Conservation (phyloP, 805 yeast genomes). For the Candida broadrunensis region DNA sequence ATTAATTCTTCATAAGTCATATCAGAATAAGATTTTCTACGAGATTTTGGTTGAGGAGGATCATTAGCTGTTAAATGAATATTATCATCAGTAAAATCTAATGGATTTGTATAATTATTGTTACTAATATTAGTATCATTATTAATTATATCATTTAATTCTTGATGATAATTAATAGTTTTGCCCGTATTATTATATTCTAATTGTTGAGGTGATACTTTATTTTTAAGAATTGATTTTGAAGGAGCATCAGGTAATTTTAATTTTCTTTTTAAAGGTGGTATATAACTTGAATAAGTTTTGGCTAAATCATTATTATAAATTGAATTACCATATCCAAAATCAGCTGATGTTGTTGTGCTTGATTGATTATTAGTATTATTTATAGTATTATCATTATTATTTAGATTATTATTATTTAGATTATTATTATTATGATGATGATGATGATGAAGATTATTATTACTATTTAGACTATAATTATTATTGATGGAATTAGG, state of each 20-base stretch:
- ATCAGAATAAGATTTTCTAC: slow-evolving; percentile 46
- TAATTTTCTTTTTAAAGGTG: slow-evolving; percentile 7
- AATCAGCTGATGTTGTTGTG: background rate
- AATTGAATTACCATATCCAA: slow-evolving; percentile 3
- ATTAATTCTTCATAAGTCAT: slow-evolving; percentile 55
- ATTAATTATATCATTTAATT: slow-evolving; percentile 3
- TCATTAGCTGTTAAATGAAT: background rate
- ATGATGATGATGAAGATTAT: too few relatives aligned
- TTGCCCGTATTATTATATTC: slow-evolving; percentile 9
- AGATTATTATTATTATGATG: too few relatives aligned
- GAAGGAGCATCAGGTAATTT: slow-evolving; percentile 29
- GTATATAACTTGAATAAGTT: slow-evolving; percentile 11
- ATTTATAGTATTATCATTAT: background rate
- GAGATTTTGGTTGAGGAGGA: slow-evolving; percentile 1
- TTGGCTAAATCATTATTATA: slow-evolving; percentile 18
- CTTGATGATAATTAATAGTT: slow-evolving; percentile 17
- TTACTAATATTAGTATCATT: too few relatives aligned
- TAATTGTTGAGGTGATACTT: slow-evolving; percentile 25
- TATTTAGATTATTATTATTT: background rate
- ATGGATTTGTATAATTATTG: too few relatives aligned
- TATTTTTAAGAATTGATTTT: slow-evolving; percentile 39
- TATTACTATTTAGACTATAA: background rate
- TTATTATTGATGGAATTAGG: slow-evolving; percentile 1
- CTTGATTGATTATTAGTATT: background rate
- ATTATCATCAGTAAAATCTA: slow-evolving; percentile 1